phyloP scores from a whole-genome alignment of 148 eudicot genomes.

The Camellia sinensis region DNA sequence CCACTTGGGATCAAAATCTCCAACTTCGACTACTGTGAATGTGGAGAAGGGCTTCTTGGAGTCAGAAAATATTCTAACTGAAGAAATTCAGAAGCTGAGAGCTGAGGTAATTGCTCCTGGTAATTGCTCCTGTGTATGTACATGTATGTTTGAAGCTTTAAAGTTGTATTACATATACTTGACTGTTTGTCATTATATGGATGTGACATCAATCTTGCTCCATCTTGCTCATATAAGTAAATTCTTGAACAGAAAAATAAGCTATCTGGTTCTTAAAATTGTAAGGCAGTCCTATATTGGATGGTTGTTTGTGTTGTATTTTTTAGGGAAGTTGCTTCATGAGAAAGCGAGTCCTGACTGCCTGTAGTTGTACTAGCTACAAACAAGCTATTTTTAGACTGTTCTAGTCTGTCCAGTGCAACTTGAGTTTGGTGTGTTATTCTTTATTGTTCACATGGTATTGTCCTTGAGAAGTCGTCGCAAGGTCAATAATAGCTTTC shows the following conservation, averaged over 20 bases:
- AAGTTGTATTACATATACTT: not conserved
- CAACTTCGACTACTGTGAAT: conserved; percentile 11
- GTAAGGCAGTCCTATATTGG: too few species aligned
- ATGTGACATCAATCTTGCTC: not conserved
- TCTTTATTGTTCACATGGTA: too few species aligned
- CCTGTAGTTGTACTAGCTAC: too few species aligned
- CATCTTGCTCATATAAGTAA: not conserved
- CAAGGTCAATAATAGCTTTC: not conserved
- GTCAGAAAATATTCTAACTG: conserved; percentile 16
- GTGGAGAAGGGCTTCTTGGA: conserved; percentile 15
- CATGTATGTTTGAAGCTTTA: not conserved
- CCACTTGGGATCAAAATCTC: conserved; percentile 12
- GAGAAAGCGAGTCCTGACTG: too few species aligned
- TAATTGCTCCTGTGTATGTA: not conserved
- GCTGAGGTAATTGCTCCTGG: conserved; percentile 26
- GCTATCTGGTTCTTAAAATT: too few species aligned
- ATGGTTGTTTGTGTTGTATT: too few species aligned
- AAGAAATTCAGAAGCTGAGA: conserved; percentile 33
- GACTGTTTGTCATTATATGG: not conserved
- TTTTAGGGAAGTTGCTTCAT: too few species aligned
- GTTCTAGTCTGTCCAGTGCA: too few species aligned
- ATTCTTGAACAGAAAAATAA: too few species aligned
- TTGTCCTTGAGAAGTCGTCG: not conserved
- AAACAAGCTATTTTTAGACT: too few species aligned
- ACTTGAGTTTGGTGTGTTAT: too few species aligned